Evolutionary conservation across 2,329 filamentous ascomycete species (phyloP), one percentile per base, ranked within the genome.

Genomic region (Arthrobotrys conoides): DNA sequence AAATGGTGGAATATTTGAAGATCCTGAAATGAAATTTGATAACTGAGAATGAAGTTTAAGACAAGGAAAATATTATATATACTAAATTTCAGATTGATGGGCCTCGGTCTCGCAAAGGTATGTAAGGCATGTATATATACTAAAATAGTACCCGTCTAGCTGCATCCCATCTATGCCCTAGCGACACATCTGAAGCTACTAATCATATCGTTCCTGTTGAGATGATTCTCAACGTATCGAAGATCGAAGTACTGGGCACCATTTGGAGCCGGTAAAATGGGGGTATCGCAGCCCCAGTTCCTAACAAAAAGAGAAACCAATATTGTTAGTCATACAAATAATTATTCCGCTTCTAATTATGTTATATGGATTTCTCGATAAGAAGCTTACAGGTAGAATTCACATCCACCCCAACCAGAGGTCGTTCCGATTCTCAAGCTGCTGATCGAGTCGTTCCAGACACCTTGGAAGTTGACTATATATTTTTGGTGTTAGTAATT

Each of bases 181-280:
- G 57, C 57, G 10, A 33, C 24, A 36, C 61, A 65, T 18, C 20
- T 33, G 20, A 65, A 65, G 44, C 61, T 65, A n/a, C 61, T 65
- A 8, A 65, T 65, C 61, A 65, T 65, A 51, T 65, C 61, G 24
- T 65, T 65, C 61, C 61, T 65, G n/a, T 65, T 51, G 8, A 36
- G 33, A 8, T 65, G 33, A 5, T 24, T 24, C 44, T 65, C 61
- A 22, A 65, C 61, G 38, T 49, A 49, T 65, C 61, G 22, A 49
- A 65, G 61, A 51, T 65, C 61, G 9, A 48, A 36, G 24, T 33
- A 65, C 24, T 51, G 61, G 2, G 41, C 41, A 3, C 61, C 61
- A 36, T 48, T 51, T 16, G 61, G 61, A 33, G 61, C 61, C n/a
- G 61, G 41, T 30, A 65, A 22, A 22, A 65, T 65, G 24, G 61